Evolutionary conservation across 805 yeast genomes (phyloP), one percentile per base, ranked within the genome.

Genomic region (Saturnispora serradocipensis): DNA sequence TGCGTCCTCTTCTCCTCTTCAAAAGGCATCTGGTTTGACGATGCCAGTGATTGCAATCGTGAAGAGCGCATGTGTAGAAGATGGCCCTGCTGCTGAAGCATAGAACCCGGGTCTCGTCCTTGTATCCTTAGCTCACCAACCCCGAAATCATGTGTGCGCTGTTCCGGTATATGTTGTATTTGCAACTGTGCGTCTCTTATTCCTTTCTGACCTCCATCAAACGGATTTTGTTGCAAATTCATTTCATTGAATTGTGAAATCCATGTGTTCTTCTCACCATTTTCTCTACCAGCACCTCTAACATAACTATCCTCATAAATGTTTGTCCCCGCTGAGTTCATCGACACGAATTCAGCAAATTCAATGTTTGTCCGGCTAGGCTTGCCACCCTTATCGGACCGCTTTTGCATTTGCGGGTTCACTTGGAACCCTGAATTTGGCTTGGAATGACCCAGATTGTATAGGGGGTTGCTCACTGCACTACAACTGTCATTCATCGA

Each of bases 1-100:
- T 38, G 66, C 68, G 45, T 63, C 61, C 24, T 20, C 40, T 8
- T 27, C 22, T 7, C 27, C 44, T 45, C 40, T 24, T 39, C 45
- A 50, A 18, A n/a, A 42, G 45, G 42, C 54, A 40, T 56, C 54
- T 30, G 51, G 54, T 34, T 48, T 38, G 24, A 5, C 5, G 10
- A 8, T 18, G 22, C 18, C 5, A 20, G 22, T 18, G 7, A 18
- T 16, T 38, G 42, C 20, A 38, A 18, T 38, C 25, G 27, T 10
- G 22, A 8, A 18, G 22, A 5, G 39, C 24, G 20, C 22, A 38
- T 38, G 7, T 16, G 42, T 13, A 6, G 9, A n/a, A 11, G 15
- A 10, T 18, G 42, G 25, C 16, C 39, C 22, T 46, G 49, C 25
- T 22, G 49, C 25, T 22, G 16, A 6, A 62, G 24, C 42, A 64